Conservation (phyloP, 108 stramenopile genomes). For the Nitzschia putrida region DNA sequence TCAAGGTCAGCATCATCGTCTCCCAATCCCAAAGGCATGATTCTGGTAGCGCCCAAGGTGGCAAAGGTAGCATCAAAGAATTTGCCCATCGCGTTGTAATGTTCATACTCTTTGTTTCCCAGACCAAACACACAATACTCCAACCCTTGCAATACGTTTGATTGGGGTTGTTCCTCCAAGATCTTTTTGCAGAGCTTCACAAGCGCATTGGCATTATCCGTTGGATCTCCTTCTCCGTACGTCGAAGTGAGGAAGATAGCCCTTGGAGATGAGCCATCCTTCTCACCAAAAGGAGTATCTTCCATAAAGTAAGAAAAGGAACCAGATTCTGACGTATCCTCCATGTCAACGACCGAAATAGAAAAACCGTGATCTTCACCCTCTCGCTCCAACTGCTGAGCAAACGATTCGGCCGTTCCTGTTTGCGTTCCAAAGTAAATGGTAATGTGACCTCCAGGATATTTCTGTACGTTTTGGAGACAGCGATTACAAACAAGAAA, state of each 20-base stretch:
- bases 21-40: constrained; percentile 81
- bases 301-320: constrained; percentile 50
- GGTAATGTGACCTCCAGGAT: constrained; percentile 73
- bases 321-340: constrained; percentile 71
- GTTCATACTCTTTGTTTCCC: constrained; percentile 97
- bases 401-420: constrained; percentile 97
- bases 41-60: constrained; percentile 68
- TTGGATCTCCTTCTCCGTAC: constrained; percentile 98
- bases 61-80: constrained; percentile 75
- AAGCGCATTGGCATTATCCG: constrained; percentile 93
- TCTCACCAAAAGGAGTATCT: constrained; percentile 10
- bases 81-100: constrained; percentile 96
- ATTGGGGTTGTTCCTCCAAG: constrained; percentile 10
- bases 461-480: constrained; percentile 41
- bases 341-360: constrained; percentile 82
- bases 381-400: constrained; percentile 81
- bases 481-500: background rate
- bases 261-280: constrained; percentile 38
- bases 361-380: constrained; percentile 81
- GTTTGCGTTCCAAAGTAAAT: constrained; percentile 97
- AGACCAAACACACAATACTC: constrained; percentile 95
- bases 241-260: constrained; percentile 92
- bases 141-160: constrained; percentile 42
- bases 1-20: constrained; percentile 96
- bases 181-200: constrained; percentile 60